phyloP scores from a whole-genome alignment of 768 basidiomycete genomes.

The Tylopilus vinaceipallidus region DNA sequence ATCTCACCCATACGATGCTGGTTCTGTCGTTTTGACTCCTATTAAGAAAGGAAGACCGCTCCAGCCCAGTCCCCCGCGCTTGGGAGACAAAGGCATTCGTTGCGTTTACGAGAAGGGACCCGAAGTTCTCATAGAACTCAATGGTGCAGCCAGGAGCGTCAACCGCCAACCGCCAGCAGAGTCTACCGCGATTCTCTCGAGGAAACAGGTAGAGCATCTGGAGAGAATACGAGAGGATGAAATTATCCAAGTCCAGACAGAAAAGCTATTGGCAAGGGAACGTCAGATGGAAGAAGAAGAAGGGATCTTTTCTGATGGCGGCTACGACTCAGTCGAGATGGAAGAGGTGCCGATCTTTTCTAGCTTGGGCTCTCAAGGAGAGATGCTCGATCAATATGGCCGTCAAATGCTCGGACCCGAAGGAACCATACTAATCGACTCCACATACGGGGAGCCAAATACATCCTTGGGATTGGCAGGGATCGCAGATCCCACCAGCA shows the following conservation, averaged over 20 bases:
- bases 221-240: conserved; percentile 9
- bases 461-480: neutral
- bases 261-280: conserved; percentile 14
- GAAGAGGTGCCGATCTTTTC: neutral
- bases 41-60: conserved; percentile 28
- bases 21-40: conserved; percentile 31
- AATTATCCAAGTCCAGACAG: conserved; percentile 10
- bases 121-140: conserved; percentile 12
- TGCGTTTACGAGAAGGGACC: conserved; percentile 17
- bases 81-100: conserved; percentile 29
- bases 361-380: conserved; percentile 23
- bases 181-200: conserved; percentile 22
- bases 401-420: conserved; percentile 22
- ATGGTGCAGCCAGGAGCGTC: conserved; percentile 19
- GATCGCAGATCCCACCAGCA: neutral
- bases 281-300: conserved; percentile 6
- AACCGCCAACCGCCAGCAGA: conserved; percentile 23
- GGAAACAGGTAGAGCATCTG: conserved; percentile 23
- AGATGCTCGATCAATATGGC: conserved; percentile 18
- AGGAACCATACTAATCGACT: conserved; percentile 19
- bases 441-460: conserved; percentile 3
- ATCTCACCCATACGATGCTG: conserved; percentile 24
- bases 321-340: neutral
- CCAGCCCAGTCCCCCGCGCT: conserved; percentile 27
- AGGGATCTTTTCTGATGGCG: conserved; percentile 1